Conservation (phyloP, 495 filamentous ascomycete species). For the Penicillium tannophilum region DNA sequence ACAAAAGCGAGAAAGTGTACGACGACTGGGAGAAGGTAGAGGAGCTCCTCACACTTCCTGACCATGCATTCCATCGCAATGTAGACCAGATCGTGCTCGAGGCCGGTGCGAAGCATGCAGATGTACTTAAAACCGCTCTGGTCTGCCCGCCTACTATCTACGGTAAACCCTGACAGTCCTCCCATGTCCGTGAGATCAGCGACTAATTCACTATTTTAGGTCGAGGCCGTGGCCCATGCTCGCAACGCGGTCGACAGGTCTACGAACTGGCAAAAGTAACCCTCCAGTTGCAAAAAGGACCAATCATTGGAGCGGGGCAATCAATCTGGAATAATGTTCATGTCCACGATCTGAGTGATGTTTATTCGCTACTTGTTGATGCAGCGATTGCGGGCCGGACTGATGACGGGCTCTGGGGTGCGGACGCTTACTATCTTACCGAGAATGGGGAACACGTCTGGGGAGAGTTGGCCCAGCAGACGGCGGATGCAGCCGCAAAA, state of each 20-base stretch:
- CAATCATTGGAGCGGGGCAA: constrained; percentile 60
- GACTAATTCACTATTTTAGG: constrained; percentile 10
- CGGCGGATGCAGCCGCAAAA: constrained; percentile 60
- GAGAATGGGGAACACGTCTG: constrained; percentile 70
- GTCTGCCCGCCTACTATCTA: constrained; percentile 77
- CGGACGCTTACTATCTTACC: constrained; percentile 69
- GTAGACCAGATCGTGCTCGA: constrained; percentile 57
- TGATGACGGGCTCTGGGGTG: constrained; percentile 65
- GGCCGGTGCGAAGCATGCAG: constrained; percentile 37
- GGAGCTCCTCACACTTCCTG: constrained; percentile 53
- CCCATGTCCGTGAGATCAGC: neutral
- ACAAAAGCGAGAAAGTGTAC: constrained; percentile 52
- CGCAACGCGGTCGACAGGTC: constrained; percentile 62
- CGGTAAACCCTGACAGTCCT: constrained; percentile 36
- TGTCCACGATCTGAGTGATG: constrained; percentile 63
- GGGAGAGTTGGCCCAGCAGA: constrained; percentile 58
- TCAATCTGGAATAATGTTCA: constrained; percentile 70
- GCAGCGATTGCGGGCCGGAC: constrained; percentile 53
- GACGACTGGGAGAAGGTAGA: constrained; percentile 53
- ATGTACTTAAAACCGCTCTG: constrained; percentile 62
- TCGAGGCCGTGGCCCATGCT: constrained; percentile 64
- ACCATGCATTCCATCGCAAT: constrained; percentile 53
- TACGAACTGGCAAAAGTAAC: constrained; percentile 54
- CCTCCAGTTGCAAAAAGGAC: constrained; percentile 59
- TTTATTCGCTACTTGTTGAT: constrained; percentile 66